Conservation (phyloP, 2,329 filamentous ascomycete species). For the Penicillium freii region DNA sequence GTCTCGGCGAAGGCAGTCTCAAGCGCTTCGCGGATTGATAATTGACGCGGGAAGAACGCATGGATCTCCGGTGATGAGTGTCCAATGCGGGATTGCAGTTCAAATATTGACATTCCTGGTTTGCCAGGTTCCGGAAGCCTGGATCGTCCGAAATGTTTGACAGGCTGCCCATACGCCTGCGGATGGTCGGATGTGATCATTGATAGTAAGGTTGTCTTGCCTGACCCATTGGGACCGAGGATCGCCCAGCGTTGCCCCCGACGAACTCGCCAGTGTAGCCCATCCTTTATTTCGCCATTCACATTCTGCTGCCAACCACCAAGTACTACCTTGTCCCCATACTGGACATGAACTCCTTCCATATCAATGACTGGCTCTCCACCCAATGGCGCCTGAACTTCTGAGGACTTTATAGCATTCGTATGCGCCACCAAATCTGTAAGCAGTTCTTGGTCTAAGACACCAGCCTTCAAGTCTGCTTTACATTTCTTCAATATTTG, state of each 20-base stretch:
- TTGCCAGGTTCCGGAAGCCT: conserved; percentile 71
- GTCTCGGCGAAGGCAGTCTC: conserved; percentile 91
- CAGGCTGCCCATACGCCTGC: conserved; percentile 84
- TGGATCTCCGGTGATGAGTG: conserved; percentile 95
- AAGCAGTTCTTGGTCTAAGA: conserved; percentile 27
- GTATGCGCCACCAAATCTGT: conserved; percentile 19
- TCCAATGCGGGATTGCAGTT: conserved; percentile 84
- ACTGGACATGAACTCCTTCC: conserved; percentile 76
- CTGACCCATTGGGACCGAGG: conserved; percentile 89
- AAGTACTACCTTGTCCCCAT: conserved; percentile 72
- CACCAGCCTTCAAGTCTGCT: conserved; percentile 19
- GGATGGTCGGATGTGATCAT: conserved; percentile 95
- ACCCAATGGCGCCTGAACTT: conserved; percentile 20
- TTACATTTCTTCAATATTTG: conserved; percentile 13
- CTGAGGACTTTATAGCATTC: neutral
- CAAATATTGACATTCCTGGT: conserved; percentile 82
- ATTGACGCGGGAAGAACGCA: conserved; percentile 77
- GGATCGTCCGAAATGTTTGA: conserved; percentile 79
- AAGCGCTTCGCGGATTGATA: conserved; percentile 71
- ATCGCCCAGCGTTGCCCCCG: conserved; percentile 86
- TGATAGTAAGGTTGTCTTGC: conserved; percentile 91
- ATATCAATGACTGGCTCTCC: conserved; percentile 82
- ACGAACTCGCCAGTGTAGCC: conserved; percentile 78
- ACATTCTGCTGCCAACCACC: conserved; percentile 72
- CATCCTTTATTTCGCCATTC: conserved; percentile 53